Conservation (phyloP, 371 early-diverging fungal genomes). For the Nosema muscidifuracis region DNA sequence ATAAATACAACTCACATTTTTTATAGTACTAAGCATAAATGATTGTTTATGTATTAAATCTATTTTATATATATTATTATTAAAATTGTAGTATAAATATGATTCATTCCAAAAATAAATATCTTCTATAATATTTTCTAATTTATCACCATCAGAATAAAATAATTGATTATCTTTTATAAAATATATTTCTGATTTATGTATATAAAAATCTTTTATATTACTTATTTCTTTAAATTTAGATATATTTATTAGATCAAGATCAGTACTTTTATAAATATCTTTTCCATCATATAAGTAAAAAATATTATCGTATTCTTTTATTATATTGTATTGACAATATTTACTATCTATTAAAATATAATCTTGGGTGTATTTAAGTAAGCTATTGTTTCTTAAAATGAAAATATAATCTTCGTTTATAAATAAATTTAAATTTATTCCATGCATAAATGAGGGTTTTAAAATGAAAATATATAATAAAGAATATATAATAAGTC, state of each 20-base stretch:
- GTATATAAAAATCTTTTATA: background rate
- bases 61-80: background rate
- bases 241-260: background rate
- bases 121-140: too few species aligned
- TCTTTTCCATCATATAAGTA: background rate
- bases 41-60: background rate
- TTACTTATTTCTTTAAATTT: background rate
- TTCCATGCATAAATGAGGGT: background rate
- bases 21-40: background rate
- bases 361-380: background rate
- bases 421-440: slow-evolving; percentile 1
- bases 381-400: background rate
- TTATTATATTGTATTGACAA: background rate
- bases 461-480: background rate
- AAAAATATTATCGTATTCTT: background rate
- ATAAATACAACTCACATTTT: background rate
- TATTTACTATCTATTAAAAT: background rate
- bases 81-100: background rate
- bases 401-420: background rate
- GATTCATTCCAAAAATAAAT: background rate
- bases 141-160: background rate
- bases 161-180: background rate
- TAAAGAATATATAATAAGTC: background rate
- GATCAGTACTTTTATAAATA: background rate
- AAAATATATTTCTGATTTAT: background rate